Evolutionary conservation across 495 filamentous ascomycete species (phyloP), one percentile per base, ranked within the genome.

Genomic region (Podospora pseudoanserina): DNA sequence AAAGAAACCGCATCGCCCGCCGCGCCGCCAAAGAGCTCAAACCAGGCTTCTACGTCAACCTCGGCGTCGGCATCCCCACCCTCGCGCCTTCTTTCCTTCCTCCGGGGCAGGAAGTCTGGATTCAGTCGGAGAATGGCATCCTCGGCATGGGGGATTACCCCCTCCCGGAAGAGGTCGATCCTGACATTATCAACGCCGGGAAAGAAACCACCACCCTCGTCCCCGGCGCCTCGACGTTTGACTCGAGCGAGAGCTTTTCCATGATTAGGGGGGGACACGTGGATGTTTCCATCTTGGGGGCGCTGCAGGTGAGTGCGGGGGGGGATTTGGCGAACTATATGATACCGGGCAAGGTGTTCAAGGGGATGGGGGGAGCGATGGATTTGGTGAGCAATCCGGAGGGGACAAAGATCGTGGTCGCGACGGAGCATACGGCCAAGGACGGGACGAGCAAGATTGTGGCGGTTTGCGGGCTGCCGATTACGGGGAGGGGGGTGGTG

Each of bases 361-460:
- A 88, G 80, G 86, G 86, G 26, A 87, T 88, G 81, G 86, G 86
- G 57, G 86, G 86, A 11, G 86, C 86, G 16, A 88, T 88, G 86
- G 86, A 88, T 72, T 78, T 88, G 34, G 86, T 88, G 18, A 84
- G 81, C 23, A 87, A 88, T 72, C 86, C 86, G 30, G 81, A 86
- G 64, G 78, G 74, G 63, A 88, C 86, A 58, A 88, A 87, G 77
- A 85, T 88, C 65, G 85, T 88, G 6, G 85, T 88, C 0, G 82
- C 85, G 6, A 88, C 86, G 54, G 86, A 88, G 73, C 86, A 88
- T 71, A 83, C 86, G 15, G 85, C 86, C 70, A 88, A 87, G 79
- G 85, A 85, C 64, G 86, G 86, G 9, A 73, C 80, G 28, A 82
- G 83, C 66, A 88, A 88, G 80, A 82, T 88, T 64, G 82, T 88